phyloP scores from a whole-genome alignment of 139 green algal species.

The Picochlorum sp. region DNA sequence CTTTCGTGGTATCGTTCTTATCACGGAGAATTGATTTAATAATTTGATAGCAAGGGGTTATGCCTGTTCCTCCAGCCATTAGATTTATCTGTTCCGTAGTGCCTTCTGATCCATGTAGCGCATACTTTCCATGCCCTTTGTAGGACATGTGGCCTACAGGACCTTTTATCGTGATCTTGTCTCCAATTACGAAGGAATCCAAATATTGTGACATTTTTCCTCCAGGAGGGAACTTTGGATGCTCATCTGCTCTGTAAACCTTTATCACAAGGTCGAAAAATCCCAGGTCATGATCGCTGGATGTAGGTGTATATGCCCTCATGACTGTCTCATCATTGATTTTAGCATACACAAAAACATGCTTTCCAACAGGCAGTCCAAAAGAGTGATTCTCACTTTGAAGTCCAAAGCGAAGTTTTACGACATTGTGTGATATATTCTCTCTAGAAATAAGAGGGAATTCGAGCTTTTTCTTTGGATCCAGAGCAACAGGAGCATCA shows the following conservation, averaged over 20 bases:
- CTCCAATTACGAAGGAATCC: slow-evolving; percentile 67
- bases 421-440: slow-evolving; percentile 72
- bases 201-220: slow-evolving; percentile 60
- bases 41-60: slow-evolving; percentile 60
- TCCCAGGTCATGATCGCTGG: slow-evolving; percentile 66
- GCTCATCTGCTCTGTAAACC: slow-evolving; percentile 65
- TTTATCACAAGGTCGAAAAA: slow-evolving; percentile 97
- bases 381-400: slow-evolving; percentile 72
- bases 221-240: slow-evolving; percentile 81
- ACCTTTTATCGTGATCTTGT: slow-evolving; percentile 87
- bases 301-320: slow-evolving; percentile 93
- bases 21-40: slow-evolving; percentile 71
- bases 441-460: slow-evolving; percentile 71
- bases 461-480: slow-evolving; percentile 64
- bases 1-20: slow-evolving; percentile 62
- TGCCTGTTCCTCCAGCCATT: slow-evolving; percentile 90
- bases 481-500: slow-evolving; percentile 46
- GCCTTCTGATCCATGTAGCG: slow-evolving; percentile 15
- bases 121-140: slow-evolving; percentile 48
- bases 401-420: slow-evolving; percentile 88
- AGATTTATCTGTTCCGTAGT: slow-evolving; percentile 57
- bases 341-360: slow-evolving; percentile 86
- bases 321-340: slow-evolving; percentile 80
- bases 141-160: slow-evolving; percentile 91
- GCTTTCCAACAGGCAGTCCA: slow-evolving; percentile 85